phyloP scores from a whole-genome alignment of 1,284 basidiomycete genomes.

The Cryptococcus amylolentus region DNA sequence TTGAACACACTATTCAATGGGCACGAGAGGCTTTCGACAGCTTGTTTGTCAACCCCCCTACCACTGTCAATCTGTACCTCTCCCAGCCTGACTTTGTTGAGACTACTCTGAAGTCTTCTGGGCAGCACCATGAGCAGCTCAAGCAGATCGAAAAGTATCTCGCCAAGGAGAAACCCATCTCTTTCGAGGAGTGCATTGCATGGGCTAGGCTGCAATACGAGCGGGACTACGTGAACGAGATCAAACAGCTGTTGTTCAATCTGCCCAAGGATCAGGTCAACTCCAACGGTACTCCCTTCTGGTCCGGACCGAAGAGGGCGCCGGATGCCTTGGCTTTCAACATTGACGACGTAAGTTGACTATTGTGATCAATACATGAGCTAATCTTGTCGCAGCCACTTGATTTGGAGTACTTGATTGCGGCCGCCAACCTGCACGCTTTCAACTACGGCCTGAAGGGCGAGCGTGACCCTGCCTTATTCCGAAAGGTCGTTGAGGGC shows the following conservation, averaged over 20 bases:
- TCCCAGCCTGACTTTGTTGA: constrained; percentile 96
- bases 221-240: constrained; percentile 89
- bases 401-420: constrained; percentile 85
- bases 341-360: constrained; percentile 68
- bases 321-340: constrained; percentile 90
- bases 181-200: constrained; percentile 94
- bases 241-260: constrained; percentile 88
- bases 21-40: constrained; percentile 89
- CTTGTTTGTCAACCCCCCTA: constrained; percentile 88
- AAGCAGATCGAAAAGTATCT: constrained; percentile 87
- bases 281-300: constrained; percentile 88
- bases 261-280: constrained; percentile 90
- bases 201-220: constrained; percentile 98
- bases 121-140: constrained; percentile 84
- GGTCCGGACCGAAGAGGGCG: constrained; percentile 96
- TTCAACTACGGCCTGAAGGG: constrained; percentile 98
- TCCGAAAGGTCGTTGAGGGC: constrained; percentile 80
- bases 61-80: constrained; percentile 94
- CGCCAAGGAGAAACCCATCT: constrained; percentile 86
- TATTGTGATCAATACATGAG: not conserved
- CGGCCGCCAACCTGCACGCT: constrained; percentile 94
- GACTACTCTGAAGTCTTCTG: constrained; percentile 81
- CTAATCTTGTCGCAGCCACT: constrained; percentile 58
- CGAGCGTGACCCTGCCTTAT: constrained; percentile 71
- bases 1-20: constrained; percentile 99